Percentiles rank a stretch among this genome's conserved stretches.
Conservation (phyloP, 2,329 filamentous ascomycete species). For the Botrytis porri region DNA sequence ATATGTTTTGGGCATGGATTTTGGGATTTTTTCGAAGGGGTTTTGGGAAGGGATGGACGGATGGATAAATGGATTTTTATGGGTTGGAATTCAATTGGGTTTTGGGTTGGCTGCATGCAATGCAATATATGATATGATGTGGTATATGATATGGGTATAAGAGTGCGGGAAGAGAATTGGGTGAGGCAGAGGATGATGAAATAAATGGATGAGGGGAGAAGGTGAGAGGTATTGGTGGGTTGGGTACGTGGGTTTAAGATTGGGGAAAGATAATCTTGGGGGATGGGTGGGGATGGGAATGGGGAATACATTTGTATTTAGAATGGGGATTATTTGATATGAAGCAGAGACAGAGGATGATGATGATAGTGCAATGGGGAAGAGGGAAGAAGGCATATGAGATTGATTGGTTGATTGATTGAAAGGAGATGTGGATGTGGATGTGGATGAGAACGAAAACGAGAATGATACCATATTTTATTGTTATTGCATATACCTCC, state of each 20-base stretch:
- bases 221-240: not conserved
- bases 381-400: not conserved
- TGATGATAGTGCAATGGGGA: not conserved
- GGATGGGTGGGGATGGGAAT: not conserved
- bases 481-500: not conserved
- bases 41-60: not conserved
- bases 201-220: not conserved
- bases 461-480: constrained; percentile 9
- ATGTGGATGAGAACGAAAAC: not conserved
- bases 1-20: constrained; percentile 4
- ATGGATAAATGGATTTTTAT: not conserved
- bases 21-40: not conserved
- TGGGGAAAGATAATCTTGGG: not conserved
- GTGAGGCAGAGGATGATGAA: not conserved
- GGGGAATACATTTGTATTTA: constrained; percentile 6
- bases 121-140: not conserved
- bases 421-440: not conserved
- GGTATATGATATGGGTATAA: not conserved
- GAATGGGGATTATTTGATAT: constrained; percentile 2
- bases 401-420: not conserved
- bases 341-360: not conserved
- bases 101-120: not conserved
- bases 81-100: not conserved
- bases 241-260: not conserved
- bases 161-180: not conserved